These are phyloP conservation scores for Diutina sp. DNA, from an alignment of 1,139 yeast species.

Conservation along the genomic window DNA sequence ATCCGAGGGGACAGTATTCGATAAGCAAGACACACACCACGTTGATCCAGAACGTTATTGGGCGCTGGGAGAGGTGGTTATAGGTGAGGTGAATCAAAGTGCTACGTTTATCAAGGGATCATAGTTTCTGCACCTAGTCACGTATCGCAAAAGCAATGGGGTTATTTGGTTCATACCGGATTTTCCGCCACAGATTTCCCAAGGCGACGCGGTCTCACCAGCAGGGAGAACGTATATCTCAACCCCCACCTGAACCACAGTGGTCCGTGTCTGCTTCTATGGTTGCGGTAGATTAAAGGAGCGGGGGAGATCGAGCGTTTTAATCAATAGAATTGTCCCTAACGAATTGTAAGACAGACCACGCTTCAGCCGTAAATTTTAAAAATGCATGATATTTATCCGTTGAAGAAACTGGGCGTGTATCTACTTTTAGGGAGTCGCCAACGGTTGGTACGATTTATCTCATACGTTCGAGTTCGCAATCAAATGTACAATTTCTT, in stretches of 20 bases:
- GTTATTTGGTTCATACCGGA: not conserved
- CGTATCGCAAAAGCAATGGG: not conserved
- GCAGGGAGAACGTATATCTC: not conserved
- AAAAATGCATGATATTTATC: not conserved
- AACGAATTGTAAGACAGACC: not conserved
- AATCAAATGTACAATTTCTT: too few species aligned
- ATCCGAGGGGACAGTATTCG: not conserved
- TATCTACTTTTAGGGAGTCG: too few species aligned
- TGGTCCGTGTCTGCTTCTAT: not conserved
- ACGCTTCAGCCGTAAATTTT: not conserved
- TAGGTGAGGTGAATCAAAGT: not conserved
- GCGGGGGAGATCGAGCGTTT: too few species aligned
- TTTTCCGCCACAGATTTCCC: not conserved
- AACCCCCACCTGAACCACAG: not conserved
- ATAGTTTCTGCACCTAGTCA: slow-evolving; percentile 1
- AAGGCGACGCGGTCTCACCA: not conserved
- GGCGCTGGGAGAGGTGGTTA: not conserved
- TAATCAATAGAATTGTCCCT: too few species aligned
- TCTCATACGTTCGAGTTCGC: too few species aligned
- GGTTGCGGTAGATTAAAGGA: not conserved
- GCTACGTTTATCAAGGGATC: slow-evolving; percentile 1
- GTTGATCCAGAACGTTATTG: not conserved
- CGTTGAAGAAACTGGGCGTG: too few species aligned
- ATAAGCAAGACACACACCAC: not conserved
- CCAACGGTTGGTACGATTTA: too few species aligned